Evolutionary conservation across 2,329 filamentous ascomycete species (phyloP), one percentile per base, ranked within the genome.

Genomic region (Scorias spongiosa): DNA sequence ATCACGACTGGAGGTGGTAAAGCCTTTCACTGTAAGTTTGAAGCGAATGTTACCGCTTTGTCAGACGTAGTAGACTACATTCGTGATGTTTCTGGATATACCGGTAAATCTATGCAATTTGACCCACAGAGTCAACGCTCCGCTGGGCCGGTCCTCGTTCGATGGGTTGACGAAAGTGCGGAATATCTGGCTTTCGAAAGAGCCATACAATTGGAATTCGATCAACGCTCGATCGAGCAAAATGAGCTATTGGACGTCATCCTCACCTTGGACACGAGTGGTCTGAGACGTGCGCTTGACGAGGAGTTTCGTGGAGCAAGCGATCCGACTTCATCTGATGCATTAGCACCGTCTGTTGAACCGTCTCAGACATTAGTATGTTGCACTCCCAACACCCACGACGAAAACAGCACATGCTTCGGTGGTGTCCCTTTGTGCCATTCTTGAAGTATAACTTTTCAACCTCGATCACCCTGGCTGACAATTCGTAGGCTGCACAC

Each of bases 231-330:
- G 2, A 80, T 95, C 43, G 79, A 89, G 52, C 87, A 95, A 57
- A 87, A 82, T 46, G 88, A 95, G 54, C 93, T 98, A 49, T 70
- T 98, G 2, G 86, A 94, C 60, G 84, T 84, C 1, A 91, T 98
- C 39, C 65, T 96, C 26, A 78, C 70, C n/a, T 82, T 81, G 42
- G 81, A 96, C 63, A 76, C 85, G 6, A 76, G 74, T 46, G 72
- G 75, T 38, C 68, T 96, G 15, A 78, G 84, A 46, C 75, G 78
- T 32, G 73, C 79, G 5, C 71, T 93, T 5, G 62, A 64, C 10
- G 61, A 64, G 2, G 71, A 36, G 15, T 26, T 26, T 7, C 7
- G 81, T 50, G 64, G 75, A 36, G 69, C 69, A 32, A 37, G 34
- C 34, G 8, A n/a, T n/a, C 34, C 34, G 12, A 6, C 34, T 37